Evolutionary conservation across 2,329 filamentous ascomycete species (phyloP), one percentile per base, ranked within the genome.

Genomic region (Ophiobolus disseminans): DNA sequence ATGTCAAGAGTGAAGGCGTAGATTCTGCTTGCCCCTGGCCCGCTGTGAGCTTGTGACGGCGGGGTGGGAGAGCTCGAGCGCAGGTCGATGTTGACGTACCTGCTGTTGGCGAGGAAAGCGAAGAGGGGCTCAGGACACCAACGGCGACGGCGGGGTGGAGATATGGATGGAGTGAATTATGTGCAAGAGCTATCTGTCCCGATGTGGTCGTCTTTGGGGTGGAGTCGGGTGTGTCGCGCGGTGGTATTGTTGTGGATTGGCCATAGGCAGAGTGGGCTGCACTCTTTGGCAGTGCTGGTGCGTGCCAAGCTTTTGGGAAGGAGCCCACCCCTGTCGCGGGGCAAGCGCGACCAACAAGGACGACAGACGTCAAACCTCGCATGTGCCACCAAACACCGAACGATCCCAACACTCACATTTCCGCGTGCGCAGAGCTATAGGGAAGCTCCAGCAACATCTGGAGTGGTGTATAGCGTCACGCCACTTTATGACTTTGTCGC

Each of bases 21-120:
- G 16, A 38, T 40, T 35, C 26, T 40, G 35, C 34, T 34, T 39
- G 42, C 45, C 47, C 45, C 47, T 54, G 45, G 19, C 34, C 13
- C 46, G 13, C 17, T 34, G 53, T 69, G 39, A 69, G 69, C 56
- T 45, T 46, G 56, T 52, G 62, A 48, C 50, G 52, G 57, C 45
- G 47, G 53, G 45, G 58, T 55, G 52, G 48, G 45, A 41, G 54
- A 60, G 60, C 53, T 60, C 40, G 48, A 53, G 58, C 53, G 60
- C 62, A 49, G 59, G 38, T 57, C 58, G 48, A 57, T 64, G 61
- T 69, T 72, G 69, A 69, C 68, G 66, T 70, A 71, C 69, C 65
- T 63, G 59, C 58, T 55, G 60, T 60, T 63, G 58, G 57, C 53
- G 55, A 60, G 62, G 60, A 60, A 62, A 60, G 50, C 57, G 60